phyloP scores from a whole-genome alignment of 805 yeast species.

The Pichia nakasei region DNA sequence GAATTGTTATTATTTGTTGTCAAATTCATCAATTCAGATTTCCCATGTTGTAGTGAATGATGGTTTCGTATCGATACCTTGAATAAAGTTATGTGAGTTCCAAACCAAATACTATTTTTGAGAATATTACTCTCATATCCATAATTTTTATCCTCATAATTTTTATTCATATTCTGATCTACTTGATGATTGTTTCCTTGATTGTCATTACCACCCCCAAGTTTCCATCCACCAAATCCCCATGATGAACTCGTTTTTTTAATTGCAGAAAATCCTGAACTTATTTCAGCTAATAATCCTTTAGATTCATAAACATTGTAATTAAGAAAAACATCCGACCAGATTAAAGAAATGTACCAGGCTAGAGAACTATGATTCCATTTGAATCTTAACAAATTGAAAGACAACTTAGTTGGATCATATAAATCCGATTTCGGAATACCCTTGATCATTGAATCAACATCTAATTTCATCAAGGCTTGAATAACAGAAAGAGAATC shows the following conservation, averaged over 20 bases:
- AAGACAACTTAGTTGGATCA: conserved; percentile 30
- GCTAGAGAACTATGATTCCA: conserved; percentile 64
- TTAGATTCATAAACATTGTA: conserved; percentile 28
- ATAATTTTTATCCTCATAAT: conserved; percentile 5
- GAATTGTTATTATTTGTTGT: not conserved
- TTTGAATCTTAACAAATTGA: conserved; percentile 41
- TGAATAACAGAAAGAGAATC: conserved; percentile 26
- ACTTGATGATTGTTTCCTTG: not conserved
- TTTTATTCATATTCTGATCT: not conserved
- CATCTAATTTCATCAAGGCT: conserved; percentile 32
- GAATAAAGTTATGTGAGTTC: conserved; percentile 38
- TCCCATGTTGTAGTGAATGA: conserved; percentile 7
- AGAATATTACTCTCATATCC: conserved; percentile 10
- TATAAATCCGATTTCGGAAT: conserved; percentile 29
- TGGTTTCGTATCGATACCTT: conserved; percentile 14
- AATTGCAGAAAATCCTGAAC: conserved; percentile 23
- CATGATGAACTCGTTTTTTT: conserved; percentile 29
- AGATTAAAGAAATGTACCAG: conserved; percentile 64
- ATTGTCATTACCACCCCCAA: not conserved
- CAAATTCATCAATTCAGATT: conserved; percentile 1
- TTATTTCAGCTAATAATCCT: conserved; percentile 28
- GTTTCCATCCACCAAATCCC: conserved; percentile 24
- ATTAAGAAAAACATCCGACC: conserved; percentile 44
- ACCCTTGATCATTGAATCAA: conserved; percentile 9
- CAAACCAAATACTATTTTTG: conserved; percentile 34